phyloP scores from a whole-genome alignment of 768 basidiomycete species.

The Rhizopogon vinicolor region DNA sequence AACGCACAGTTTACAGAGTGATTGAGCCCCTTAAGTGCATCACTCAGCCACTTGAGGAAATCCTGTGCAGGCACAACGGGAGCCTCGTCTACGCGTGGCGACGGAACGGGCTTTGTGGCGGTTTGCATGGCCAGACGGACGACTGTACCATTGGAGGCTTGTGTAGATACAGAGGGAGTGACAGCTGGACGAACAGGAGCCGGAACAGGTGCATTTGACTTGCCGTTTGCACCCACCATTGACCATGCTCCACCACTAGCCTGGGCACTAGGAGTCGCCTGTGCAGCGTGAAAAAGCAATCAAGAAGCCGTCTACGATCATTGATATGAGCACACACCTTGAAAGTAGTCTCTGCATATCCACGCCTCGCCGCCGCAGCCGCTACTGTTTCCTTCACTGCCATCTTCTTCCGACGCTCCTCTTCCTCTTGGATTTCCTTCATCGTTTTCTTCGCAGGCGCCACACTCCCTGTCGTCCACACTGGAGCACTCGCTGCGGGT shows the following conservation, averaged over 20 bases:
- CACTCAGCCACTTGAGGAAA: constrained; percentile 88
- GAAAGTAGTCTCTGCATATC: constrained; percentile 73
- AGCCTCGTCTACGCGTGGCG: constrained; percentile 54
- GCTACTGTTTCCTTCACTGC: constrained; percentile 56
- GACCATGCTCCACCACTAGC: constrained; percentile 68
- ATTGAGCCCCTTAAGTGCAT: constrained; percentile 73
- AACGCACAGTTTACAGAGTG: constrained; percentile 50
- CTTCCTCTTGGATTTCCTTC: constrained; percentile 99
- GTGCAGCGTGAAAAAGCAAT: constrained; percentile 3
- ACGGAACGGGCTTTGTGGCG: constrained; percentile 23
- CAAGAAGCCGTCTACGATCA: background rate
- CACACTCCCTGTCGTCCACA: constrained; percentile 70
- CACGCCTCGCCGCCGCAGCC: constrained; percentile 56
- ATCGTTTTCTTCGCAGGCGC: constrained; percentile 78
- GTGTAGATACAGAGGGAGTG: constrained; percentile 23
- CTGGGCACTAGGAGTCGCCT: constrained; percentile 28
- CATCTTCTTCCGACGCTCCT: constrained; percentile 77
- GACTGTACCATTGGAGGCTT: constrained; percentile 30
- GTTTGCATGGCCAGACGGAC: constrained; percentile 33
- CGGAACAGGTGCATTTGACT: constrained; percentile 30
- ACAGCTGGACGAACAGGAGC: constrained; percentile 32
- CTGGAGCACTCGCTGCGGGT: constrained; percentile 38
- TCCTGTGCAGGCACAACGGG: constrained; percentile 75
- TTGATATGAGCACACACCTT: constrained; percentile 44
- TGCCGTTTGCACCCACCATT: constrained; percentile 80